Evolutionary conservation across 2,329 filamentous ascomycete species (phyloP), one percentile per base, ranked within the genome.

Genomic region (Aspergillus sp.): DNA sequence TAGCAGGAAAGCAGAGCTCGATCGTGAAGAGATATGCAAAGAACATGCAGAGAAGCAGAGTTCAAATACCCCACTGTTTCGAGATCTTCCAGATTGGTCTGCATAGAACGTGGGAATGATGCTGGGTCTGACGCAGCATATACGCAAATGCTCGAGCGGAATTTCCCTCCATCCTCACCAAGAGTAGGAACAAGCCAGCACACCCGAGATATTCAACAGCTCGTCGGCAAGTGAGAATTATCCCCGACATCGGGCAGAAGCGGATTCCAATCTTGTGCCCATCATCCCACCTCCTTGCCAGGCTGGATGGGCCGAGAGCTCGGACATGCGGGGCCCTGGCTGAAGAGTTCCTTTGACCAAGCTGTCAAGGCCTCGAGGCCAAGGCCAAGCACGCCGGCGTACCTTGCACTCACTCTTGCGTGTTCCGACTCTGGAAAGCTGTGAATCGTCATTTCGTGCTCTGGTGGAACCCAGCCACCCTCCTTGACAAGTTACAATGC

Each of bases 231-330:
- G 17, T 11, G 15, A 42, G 40, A 17, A 48, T 24, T 2, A 30
- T 56, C 63, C 45, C 64, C 63, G 64, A 65, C 61, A 65, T 67
- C 64, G 64, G 65, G 60, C 57, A 33, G 61, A 47, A 56, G 59
- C 58, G 59, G 65, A 66, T 30, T 66, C 61, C 64, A 63, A 61
- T 64, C 62, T 59, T 59, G 54, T 49, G 54, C 59, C 49, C 47
- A 59, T 56, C 54, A 58, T 58, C 52, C 52, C 59, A 59, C 51
- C 59, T 53, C 54, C 44, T 56, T 11, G 15, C 13, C 34, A n/a
- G 34, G 13, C 34, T 37, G 34, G n/a, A 37, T 15, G 15, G 34
- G 34, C 20, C 20, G 12, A 44, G 46, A 39, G 46, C 40, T 20
- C 39, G 34, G 54, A 51, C 54, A 20, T 46, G 54, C 47, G 54